Conservation (phyloP, 345 rosid species). For the Linum trigynum region DNA sequence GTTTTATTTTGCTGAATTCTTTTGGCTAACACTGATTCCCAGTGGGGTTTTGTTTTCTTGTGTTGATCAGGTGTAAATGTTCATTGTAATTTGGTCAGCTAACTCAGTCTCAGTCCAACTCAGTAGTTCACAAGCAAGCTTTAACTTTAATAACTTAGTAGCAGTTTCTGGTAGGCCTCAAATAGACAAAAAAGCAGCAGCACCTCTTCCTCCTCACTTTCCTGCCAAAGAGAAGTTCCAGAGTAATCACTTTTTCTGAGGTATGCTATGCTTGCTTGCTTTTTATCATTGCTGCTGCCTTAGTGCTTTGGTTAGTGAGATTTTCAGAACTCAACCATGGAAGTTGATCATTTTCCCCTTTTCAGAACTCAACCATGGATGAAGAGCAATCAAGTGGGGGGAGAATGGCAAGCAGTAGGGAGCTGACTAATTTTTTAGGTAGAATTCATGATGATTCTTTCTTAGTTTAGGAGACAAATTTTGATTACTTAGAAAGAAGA, state of each 20-base stretch:
- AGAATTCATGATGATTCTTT: slow-evolving; percentile 40
- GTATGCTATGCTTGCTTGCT: slow-evolving; percentile 19
- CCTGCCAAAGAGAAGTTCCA: slow-evolving; percentile 10
- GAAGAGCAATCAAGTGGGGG: slow-evolving; percentile 29
- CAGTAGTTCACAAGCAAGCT: slow-evolving; percentile 19
- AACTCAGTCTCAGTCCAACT: slow-evolving; percentile 17
- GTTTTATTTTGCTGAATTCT: slow-evolving; percentile 9
- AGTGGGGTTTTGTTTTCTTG: slow-evolving; percentile 2
- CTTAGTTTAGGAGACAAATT: slow-evolving; percentile 30
- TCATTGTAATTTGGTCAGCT: slow-evolving; percentile 28
- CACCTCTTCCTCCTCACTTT: slow-evolving; percentile 13
- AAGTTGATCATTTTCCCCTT: slow-evolving; percentile 8
- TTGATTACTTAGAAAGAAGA: slow-evolving; percentile 25
- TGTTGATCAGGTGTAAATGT: slow-evolving; percentile 46
- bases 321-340: slow-evolving; percentile 10
- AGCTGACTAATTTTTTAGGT: neutral
- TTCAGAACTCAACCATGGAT: slow-evolving; percentile 32
- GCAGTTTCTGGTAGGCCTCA: slow-evolving; percentile 18
- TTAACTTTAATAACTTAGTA: slow-evolving; percentile 16
- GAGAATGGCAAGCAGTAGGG: slow-evolving; percentile 13
- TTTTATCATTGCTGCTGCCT: slow-evolving; percentile 4
- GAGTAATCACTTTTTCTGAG: slow-evolving; percentile 19
- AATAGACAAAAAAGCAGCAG: slow-evolving; percentile 16
- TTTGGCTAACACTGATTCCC: slow-evolving; percentile 9
- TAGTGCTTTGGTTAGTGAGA: slow-evolving; percentile 4